Evolutionary conservation across 2,329 filamentous ascomycete genomes (phyloP).

Genomic region (Sporothrix globosa): DNA sequence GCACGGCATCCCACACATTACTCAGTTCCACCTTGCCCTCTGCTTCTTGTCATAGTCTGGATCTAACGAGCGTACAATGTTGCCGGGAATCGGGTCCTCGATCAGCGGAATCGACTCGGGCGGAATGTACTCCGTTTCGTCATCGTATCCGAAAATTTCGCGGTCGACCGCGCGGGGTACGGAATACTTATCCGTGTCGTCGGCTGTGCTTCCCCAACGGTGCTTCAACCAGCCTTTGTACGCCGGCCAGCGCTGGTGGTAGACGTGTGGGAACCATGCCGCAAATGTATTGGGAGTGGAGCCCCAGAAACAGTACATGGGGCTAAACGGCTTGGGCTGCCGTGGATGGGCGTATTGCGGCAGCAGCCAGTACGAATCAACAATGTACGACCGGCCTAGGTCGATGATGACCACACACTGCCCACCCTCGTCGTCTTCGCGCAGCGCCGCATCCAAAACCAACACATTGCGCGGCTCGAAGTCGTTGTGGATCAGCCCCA

Average conservation of each 20-base stretch:
- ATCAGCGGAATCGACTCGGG: background rate
- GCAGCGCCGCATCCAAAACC: background rate
- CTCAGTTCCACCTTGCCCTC: too few species aligned
- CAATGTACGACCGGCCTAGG: background rate
- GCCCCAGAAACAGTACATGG: background rate
- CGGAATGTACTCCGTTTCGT: background rate
- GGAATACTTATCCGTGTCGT: background rate
- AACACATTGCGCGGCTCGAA: background rate
- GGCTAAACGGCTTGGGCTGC: background rate
- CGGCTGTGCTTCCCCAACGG: background rate
- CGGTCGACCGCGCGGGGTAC: background rate
- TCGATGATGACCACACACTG: background rate
- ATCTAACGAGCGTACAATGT: background rate
- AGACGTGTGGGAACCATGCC: background rate
- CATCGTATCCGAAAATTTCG: background rate
- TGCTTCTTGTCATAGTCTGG: background rate
- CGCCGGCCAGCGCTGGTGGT: background rate
- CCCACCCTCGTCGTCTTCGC: too few species aligned
- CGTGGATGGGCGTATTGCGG: background rate
- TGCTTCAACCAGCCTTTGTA: conserved; percentile 2
- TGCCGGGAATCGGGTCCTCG: background rate
- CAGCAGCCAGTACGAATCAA: background rate
- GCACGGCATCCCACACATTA: too few species aligned
- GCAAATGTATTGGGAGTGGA: background rate
- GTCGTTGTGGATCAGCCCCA: background rate